Conservation (phyloP, 2,329 filamentous ascomycete species). For the Penicillium griseofulvum region DNA sequence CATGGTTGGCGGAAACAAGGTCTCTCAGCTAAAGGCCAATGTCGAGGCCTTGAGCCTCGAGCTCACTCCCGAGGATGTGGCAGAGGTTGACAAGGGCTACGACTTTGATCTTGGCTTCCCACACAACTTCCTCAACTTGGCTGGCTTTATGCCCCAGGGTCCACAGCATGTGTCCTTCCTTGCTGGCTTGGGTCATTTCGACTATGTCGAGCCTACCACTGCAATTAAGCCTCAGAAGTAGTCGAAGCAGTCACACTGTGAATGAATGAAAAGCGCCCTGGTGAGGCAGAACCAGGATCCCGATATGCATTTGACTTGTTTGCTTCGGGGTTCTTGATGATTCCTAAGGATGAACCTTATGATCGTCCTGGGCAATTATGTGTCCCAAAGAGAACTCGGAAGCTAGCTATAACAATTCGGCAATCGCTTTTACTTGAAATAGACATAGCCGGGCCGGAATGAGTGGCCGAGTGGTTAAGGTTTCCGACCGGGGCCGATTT, state of each 20-base stretch:
- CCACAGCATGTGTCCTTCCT: background rate
- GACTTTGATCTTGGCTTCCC: constrained; percentile 59
- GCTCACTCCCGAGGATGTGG: constrained; percentile 53
- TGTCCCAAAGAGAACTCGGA: too few relatives aligned
- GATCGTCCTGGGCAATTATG: too few relatives aligned
- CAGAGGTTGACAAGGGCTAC: constrained; percentile 51
- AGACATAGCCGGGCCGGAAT: background rate
- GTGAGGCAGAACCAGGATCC: too few relatives aligned
- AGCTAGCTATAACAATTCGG: background rate
- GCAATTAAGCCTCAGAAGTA: background rate
- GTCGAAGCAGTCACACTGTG: background rate
- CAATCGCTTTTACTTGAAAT: background rate
- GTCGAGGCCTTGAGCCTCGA: constrained; percentile 53
- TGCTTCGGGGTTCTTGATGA: too few relatives aligned
- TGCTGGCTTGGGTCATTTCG: background rate
- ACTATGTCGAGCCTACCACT: background rate
- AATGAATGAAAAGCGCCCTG: too few relatives aligned
- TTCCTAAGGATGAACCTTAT: too few relatives aligned
- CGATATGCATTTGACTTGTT: too few relatives aligned
- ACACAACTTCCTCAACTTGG: constrained; percentile 21
- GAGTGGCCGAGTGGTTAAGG: background rate
- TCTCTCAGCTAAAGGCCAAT: constrained; percentile 53
- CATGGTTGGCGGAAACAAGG: constrained; percentile 51
- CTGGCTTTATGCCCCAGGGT: background rate
- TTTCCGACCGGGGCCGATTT: background rate